Percentiles rank a stretch among this genome's conserved stretches.
Evolutionary conservation across 305 asterid genomes (phyloP).

Genomic region (Striga hermonthica): DNA sequence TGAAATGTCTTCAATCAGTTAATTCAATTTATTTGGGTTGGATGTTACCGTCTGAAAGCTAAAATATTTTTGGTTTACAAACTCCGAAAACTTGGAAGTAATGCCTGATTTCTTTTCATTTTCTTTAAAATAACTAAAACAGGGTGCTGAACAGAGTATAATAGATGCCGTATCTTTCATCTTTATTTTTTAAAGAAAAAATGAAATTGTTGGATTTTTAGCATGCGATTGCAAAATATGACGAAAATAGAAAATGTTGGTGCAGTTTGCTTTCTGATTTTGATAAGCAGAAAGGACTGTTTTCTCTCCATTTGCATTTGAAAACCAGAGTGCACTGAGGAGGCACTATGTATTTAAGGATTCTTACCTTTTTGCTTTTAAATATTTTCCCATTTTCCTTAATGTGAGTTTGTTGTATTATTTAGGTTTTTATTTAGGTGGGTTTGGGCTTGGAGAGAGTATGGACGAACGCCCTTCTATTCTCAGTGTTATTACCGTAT

Average conservation of each 20-base stretch:
- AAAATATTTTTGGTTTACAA: background rate
- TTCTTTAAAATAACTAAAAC: background rate
- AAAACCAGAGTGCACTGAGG: slow-evolving; percentile 10
- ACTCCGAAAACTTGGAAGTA: background rate
- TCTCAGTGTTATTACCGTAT: slow-evolving; percentile 66
- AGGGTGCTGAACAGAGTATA: background rate
- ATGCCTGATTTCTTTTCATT: background rate
- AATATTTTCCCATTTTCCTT: slow-evolving; percentile 13
- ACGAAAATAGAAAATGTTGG: background rate
- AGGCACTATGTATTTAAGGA: background rate
- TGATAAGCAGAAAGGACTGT: background rate
- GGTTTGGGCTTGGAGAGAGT: slow-evolving; percentile 91
- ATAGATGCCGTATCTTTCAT: background rate
- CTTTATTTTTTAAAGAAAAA: background rate
- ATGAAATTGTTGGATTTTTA: background rate
- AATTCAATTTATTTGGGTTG: background rate
- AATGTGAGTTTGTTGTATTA: slow-evolving; percentile 26
- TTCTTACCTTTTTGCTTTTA: slow-evolving; percentile 19
- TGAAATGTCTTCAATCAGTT: background rate
- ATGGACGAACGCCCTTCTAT: slow-evolving; percentile 73
- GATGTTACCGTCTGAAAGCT: slow-evolving; percentile 6
- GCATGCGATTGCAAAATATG: slow-evolving; percentile 3
- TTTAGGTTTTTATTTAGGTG: slow-evolving; percentile 84
- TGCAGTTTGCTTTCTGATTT: slow-evolving; percentile 10
- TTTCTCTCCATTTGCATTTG: slow-evolving; percentile 18